Evolutionary conservation across 2,329 filamentous ascomycete species (phyloP).

Genomic region (Claviceps spartinae): DNA sequence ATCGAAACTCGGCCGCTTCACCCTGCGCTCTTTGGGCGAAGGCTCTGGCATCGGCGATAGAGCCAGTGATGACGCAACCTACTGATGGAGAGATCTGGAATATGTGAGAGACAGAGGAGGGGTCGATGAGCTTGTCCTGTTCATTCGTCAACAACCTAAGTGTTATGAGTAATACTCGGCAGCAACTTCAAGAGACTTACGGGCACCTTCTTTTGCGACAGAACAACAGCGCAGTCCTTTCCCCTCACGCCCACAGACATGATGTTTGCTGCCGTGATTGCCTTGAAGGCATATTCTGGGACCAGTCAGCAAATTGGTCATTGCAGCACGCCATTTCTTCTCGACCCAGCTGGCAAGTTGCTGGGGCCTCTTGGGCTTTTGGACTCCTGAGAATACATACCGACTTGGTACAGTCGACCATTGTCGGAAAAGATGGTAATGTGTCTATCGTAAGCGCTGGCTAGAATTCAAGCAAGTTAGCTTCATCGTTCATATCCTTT

Average conservation of each 20-base stretch:
- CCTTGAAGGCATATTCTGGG: conserved; percentile 99
- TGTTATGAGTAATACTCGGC: not conserved
- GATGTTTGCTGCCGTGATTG: conserved; percentile 97
- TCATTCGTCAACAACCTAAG: not conserved
- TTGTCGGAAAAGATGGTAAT: conserved; percentile 99
- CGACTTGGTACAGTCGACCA: conserved; percentile 97
- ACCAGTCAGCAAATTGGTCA: not conserved
- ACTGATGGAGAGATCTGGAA: conserved; percentile 94
- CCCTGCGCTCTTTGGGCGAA: conserved; percentile 85
- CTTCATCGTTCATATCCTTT: not conserved
- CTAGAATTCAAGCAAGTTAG: conserved; percentile 18
- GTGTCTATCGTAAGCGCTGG: conserved; percentile 88
- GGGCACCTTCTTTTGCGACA: conserved; percentile 99
- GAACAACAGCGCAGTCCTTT: conserved; percentile 91
- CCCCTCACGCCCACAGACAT: conserved; percentile 92
- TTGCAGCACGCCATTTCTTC: not conserved
- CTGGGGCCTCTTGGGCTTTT: no score
- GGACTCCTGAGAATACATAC: conserved; percentile 41
- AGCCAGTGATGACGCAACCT: conserved; percentile 96
- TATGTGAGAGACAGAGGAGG: conserved; percentile 90
- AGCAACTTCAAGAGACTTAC: conserved; percentile 40
- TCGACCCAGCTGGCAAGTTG: not conserved
- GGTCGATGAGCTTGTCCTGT: conserved; percentile 98
- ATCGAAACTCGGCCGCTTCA: conserved; percentile 94
- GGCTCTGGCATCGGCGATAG: conserved; percentile 91